These are phyloP conservation scores for Houttuynia cordata DNA, from an alignment of 164 flowering plant species.

Conservation along the genomic window DNA sequence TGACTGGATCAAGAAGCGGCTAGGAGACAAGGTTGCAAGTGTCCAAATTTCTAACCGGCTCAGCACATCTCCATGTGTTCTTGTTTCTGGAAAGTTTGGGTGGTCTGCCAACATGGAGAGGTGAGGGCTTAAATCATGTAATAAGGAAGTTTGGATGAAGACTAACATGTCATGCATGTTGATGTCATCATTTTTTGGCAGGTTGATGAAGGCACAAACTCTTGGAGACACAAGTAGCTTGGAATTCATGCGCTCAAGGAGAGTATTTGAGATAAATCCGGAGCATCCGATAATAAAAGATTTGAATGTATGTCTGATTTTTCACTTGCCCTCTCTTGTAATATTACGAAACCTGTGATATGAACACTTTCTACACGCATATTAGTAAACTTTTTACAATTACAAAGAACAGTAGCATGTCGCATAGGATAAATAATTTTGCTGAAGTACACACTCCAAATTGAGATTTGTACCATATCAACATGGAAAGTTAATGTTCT, in stretches of 20 bases:
- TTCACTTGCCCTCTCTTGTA: background rate
- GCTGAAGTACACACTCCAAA: too few species aligned
- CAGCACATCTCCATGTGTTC: slow-evolving; percentile 89
- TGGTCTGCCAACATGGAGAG: slow-evolving; percentile 99
- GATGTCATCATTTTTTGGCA: background rate
- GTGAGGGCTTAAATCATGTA: slow-evolving; percentile 14
- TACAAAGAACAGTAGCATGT: too few species aligned
- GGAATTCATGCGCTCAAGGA: slow-evolving; percentile 15
- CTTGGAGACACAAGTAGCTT: slow-evolving; percentile 13
- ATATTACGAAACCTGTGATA: too few species aligned
- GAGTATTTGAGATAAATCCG: slow-evolving; percentile 16
- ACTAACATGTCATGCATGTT: background rate
- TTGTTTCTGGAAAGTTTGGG: slow-evolving; percentile 92
- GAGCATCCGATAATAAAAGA: slow-evolving; percentile 12
- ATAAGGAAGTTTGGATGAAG: background rate
- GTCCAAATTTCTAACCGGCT: slow-evolving; percentile 85
- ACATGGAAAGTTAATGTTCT: background rate
- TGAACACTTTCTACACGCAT: background rate
- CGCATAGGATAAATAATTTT: too few species aligned
- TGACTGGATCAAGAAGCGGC: slow-evolving; percentile 84
- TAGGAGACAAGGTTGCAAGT: slow-evolving; percentile 84
- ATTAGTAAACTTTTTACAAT: background rate
- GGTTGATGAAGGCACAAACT: slow-evolving; percentile 20
- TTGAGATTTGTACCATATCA: background rate
- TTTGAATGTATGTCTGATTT: slow-evolving; percentile 8